These are phyloP conservation scores for Solanum chilense DNA, from an alignment of 257 asterid genomes.

Conservation along the genomic window DNA sequence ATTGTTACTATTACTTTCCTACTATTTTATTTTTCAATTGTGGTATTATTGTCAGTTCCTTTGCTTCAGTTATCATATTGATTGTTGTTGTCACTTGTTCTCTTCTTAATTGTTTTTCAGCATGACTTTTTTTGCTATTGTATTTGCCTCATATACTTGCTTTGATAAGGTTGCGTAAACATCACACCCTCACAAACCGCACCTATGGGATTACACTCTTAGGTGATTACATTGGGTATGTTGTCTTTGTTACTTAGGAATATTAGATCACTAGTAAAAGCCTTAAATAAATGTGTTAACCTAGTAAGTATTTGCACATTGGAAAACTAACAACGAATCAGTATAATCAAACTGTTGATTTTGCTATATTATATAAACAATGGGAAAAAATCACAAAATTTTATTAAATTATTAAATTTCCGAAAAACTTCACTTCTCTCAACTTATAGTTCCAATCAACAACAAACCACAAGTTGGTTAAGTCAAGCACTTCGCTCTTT, in stretches of 20 bases:
- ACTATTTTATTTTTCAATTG: neutral
- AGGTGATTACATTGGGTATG: neutral
- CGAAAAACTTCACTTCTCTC: neutral
- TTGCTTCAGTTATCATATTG: neutral
- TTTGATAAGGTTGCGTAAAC: neutral
- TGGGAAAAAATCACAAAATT: neutral
- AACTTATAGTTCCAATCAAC: neutral
- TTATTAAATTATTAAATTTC: neutral
- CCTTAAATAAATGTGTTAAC: neutral
- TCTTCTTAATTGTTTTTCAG: neutral
- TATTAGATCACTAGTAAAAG: neutral
- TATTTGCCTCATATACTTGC: neutral
- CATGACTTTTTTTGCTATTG: neutral
- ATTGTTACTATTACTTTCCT: neutral
- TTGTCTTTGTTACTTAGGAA: neutral
- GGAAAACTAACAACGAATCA: neutral
- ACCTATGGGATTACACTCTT: neutral
- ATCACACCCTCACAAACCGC: neutral
- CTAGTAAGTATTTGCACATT: neutral
- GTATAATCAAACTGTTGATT: neutral
- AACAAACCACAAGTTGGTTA: neutral
- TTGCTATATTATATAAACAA: neutral
- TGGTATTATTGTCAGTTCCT: neutral
- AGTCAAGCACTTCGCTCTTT: neutral
- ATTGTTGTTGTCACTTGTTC: neutral